These are phyloP conservation scores for Sarocladium kiliense DNA, from an alignment of 2,329 filamentous ascomycete genomes.

Conservation along the genomic window DNA sequence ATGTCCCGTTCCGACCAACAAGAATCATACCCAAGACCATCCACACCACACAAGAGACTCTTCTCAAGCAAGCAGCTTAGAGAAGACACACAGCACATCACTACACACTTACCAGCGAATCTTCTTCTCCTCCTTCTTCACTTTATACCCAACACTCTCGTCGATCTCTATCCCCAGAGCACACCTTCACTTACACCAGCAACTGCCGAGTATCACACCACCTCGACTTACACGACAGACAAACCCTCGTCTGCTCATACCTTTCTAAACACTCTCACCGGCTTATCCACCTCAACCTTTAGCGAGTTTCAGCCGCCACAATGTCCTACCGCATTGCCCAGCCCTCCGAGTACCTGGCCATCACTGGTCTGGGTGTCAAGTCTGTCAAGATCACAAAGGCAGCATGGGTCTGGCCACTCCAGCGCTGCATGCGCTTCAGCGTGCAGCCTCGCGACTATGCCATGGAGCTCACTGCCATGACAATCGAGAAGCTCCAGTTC, in stretches of 20 bases:
- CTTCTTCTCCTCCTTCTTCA: background rate
- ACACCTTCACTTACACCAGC: background rate
- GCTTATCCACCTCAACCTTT: background rate
- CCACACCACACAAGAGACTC: background rate
- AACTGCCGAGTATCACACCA: background rate
- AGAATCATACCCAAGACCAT: background rate
- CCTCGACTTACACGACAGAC: constrained; percentile 3
- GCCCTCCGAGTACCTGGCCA: constrained; percentile 80
- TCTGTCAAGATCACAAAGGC: constrained; percentile 76
- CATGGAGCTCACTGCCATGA: constrained; percentile 83
- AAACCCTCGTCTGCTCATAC: background rate
- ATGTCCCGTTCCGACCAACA: background rate
- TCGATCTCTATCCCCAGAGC: background rate
- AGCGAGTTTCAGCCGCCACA: constrained; percentile 21
- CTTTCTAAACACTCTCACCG: background rate
- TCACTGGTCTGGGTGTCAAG: constrained; percentile 73
- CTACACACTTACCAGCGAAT: background rate
- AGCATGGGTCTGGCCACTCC: constrained; percentile 65
- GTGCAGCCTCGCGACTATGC: constrained; percentile 77
- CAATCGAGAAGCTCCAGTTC: constrained; percentile 81
- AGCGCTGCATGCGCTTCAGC: constrained; percentile 55
- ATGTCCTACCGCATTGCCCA: constrained; percentile 65
- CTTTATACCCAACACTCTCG: background rate
- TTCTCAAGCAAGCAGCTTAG: background rate
- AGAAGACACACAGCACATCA: background rate